Percentiles rank a stretch among this genome's conserved stretches.
These are phyloP conservation scores for Apiotrichum siamense DNA, from an alignment of 1,284 basidiomycete species.

Conservation along the genomic window DNA sequence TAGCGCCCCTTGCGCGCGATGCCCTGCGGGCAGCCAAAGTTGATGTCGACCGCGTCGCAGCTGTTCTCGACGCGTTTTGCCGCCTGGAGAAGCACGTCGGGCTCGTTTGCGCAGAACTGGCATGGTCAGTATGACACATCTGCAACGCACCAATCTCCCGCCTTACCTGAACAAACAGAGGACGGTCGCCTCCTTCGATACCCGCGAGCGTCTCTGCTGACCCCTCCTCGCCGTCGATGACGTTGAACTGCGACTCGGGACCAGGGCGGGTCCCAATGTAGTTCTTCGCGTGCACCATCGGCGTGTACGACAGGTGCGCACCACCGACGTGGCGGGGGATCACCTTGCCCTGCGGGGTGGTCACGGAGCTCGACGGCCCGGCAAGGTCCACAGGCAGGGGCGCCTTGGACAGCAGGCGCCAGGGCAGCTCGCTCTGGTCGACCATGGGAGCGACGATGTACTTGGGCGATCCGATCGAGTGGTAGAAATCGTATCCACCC, in stretches of 20 bases:
- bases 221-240: conserved; percentile 52
- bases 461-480: conserved; percentile 72
- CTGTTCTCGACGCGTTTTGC: conserved; percentile 66
- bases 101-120: conserved; percentile 84
- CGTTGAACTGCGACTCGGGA: conserved; percentile 61
- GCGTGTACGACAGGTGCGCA: conserved; percentile 76
- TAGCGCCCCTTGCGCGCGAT: conserved; percentile 85
- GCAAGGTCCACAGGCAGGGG: conserved; percentile 55
- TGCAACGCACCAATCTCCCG: too few species aligned
- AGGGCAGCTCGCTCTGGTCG: conserved; percentile 91
- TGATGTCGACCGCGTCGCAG: conserved; percentile 90
- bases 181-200: conserved; percentile 58
- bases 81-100: conserved; percentile 66
- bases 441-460: conserved; percentile 96
- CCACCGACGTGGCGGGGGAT: conserved; percentile 35
- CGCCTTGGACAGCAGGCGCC: conserved; percentile 78
- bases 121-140: not conserved
- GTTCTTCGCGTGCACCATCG: conserved; percentile 96
- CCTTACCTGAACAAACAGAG: conserved; percentile 70
- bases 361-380: conserved; percentile 24
- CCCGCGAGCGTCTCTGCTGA: conserved; percentile 34
- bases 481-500: conserved; percentile 76
- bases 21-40: conserved; percentile 93
- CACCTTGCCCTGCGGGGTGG: conserved; percentile 1
- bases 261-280: conserved; percentile 54